phyloP scores from a whole-genome alignment of 2,329 filamentous ascomycete genomes.

The Aspergillus glaucus region DNA sequence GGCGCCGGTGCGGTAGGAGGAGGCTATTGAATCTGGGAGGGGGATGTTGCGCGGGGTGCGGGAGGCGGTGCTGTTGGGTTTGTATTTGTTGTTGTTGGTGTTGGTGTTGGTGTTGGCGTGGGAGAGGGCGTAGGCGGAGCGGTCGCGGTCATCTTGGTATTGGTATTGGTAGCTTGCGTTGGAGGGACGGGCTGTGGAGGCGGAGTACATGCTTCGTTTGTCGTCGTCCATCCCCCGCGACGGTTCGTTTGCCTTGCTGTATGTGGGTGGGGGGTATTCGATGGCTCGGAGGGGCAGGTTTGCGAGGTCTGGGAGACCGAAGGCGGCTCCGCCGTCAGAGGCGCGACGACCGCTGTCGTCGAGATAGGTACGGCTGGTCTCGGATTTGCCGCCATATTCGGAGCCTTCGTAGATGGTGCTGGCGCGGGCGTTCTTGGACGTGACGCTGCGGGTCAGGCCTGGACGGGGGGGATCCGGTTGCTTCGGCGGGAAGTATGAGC shows the following conservation, averaged over 20 bases:
- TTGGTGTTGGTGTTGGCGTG: too few species aligned
- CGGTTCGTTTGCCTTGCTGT: slow-evolving; percentile 36
- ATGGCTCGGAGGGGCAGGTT: slow-evolving; percentile 35
- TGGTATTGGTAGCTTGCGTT: slow-evolving; percentile 18
- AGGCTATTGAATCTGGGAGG: slow-evolving; percentile 22
- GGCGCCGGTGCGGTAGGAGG: slow-evolving; percentile 17
- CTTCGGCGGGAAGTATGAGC: slow-evolving; percentile 10
- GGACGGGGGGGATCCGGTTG: slow-evolving; percentile 26
- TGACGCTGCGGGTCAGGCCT: slow-evolving; percentile 26
- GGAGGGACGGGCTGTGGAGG: slow-evolving; percentile 32
- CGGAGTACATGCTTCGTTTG: slow-evolving; percentile 27
- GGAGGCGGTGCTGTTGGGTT: slow-evolving; percentile 21
- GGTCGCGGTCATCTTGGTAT: not conserved
- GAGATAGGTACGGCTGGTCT: slow-evolving; percentile 15
- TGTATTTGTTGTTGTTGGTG: slow-evolving; percentile 7
- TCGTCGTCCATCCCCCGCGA: slow-evolving; percentile 22
- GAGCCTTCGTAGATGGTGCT: slow-evolving; percentile 38
- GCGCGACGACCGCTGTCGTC: slow-evolving; percentile 28
- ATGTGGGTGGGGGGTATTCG: slow-evolving; percentile 36
- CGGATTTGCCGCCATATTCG: slow-evolving; percentile 20
- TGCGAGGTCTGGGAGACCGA: slow-evolving; percentile 28
- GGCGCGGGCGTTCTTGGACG: slow-evolving; percentile 36
- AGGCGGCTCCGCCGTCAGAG: slow-evolving; percentile 22
- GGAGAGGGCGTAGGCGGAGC: not conserved
- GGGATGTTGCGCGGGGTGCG: slow-evolving; percentile 32